Evolutionary conservation across 352 stramenopile species (phyloP).

Genomic region (Phytopythium kandeliae): DNA sequence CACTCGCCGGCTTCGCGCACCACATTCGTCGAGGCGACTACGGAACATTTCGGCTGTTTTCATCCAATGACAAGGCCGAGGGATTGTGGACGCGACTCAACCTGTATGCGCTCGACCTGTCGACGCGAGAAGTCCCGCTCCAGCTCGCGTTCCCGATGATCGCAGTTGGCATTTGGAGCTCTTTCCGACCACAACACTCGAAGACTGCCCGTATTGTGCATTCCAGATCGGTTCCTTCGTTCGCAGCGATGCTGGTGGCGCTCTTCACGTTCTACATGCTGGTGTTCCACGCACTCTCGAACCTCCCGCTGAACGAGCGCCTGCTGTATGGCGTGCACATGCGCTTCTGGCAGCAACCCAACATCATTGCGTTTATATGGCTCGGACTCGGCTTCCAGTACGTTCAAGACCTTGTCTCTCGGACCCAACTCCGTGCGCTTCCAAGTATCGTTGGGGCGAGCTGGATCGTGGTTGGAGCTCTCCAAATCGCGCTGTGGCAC

Average conservation of each 20-base stretch:
- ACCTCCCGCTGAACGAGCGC: constrained; percentile 89
- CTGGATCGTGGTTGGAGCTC: constrained; percentile 17
- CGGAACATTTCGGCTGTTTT: constrained; percentile 92
- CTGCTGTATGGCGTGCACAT: constrained; percentile 94
- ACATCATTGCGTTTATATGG: constrained; percentile 88
- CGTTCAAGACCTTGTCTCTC: constrained; percentile 10
- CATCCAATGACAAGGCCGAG: constrained; percentile 58
- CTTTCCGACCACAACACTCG: constrained; percentile 12
- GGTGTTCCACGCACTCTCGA: constrained; percentile 92
- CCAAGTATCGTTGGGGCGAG: background rate
- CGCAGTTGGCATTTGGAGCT: constrained; percentile 19
- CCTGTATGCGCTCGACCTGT: constrained; percentile 74
- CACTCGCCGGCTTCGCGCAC: constrained; percentile 81
- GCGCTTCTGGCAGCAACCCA: constrained; percentile 94
- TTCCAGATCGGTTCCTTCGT: background rate
- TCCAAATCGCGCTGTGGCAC: constrained; percentile 36
- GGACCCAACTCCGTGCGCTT: background rate
- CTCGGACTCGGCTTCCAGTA: constrained; percentile 53
- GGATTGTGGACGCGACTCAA: constrained; percentile 58
- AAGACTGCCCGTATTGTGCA: background rate
- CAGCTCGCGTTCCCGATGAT: constrained; percentile 37
- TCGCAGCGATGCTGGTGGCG: constrained; percentile 28
- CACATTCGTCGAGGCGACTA: constrained; percentile 92
- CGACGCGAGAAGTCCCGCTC: constrained; percentile 35
- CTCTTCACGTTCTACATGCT: constrained; percentile 90